phyloP scores from a whole-genome alignment of 805 yeast species.

The Monosporozyma servazzii region DNA sequence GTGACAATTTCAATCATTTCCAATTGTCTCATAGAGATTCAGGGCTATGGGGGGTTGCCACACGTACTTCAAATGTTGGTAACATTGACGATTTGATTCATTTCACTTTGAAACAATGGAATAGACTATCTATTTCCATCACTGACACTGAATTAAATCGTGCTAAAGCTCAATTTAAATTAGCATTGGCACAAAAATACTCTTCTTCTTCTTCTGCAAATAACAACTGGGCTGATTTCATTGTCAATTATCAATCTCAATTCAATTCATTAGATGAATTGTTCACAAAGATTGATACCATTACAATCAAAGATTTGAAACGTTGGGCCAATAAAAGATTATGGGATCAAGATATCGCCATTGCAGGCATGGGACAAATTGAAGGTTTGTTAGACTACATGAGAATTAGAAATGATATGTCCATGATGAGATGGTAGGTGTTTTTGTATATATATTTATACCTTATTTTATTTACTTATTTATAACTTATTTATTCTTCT shows the following conservation, averaged over 20 bases:
- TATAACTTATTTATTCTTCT: conserved; percentile 4
- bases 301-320: conserved; percentile 49
- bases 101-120: conserved; percentile 80
- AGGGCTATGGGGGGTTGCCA: conserved; percentile 77
- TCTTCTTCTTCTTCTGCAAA: not conserved
- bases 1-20: conserved; percentile 65
- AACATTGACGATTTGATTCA: conserved; percentile 70
- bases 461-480: conserved; percentile 5
- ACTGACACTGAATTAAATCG: conserved; percentile 70
- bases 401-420: conserved; percentile 83
- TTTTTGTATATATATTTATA: not conserved
- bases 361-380: conserved; percentile 78
- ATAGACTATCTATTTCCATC: conserved; percentile 67
- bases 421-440: conserved; percentile 71
- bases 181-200: conserved; percentile 38
- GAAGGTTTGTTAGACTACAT: conserved; percentile 76
- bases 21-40: conserved; percentile 63
- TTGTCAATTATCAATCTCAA: conserved; percentile 55
- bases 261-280: conserved; percentile 33
- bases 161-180: conserved; percentile 65
- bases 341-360: conserved; percentile 80
- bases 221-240: not conserved
- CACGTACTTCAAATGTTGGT: conserved; percentile 50
- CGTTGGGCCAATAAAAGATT: conserved; percentile 67
- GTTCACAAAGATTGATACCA: conserved; percentile 52